A percentile compares a stretch with the other conserved stretches of the same genome.
Evolutionary conservation across 1,139 yeast species (phyloP).

Genomic region (Debaryomycetaceae sp.): DNA sequence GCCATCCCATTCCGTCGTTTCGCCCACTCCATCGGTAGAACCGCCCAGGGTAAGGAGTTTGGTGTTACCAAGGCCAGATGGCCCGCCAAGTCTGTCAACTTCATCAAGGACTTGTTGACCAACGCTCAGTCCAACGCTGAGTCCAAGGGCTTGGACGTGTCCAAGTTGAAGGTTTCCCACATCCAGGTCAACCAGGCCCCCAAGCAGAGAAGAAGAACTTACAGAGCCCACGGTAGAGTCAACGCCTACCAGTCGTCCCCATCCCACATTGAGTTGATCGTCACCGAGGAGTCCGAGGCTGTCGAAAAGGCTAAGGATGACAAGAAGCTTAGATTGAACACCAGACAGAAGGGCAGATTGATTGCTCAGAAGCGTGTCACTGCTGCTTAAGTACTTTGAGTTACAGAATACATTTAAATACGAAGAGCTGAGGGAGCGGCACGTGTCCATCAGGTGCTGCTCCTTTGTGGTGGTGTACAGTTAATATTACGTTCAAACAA

Average conservation of each 20-base stretch:
- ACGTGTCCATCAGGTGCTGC: too few species aligned
- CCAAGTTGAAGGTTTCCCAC: conserved; percentile 92
- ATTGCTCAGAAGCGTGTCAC: conserved; percentile 70
- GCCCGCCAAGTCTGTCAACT: conserved; percentile 99
- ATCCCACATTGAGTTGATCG: conserved; percentile 96
- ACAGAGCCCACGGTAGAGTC: conserved; percentile 99
- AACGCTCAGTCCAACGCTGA: conserved; percentile 99
- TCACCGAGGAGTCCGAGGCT: conserved; percentile 92
- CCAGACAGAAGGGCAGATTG: conserved; percentile 93
- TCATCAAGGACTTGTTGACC: conserved; percentile 88
- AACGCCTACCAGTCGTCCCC: conserved; percentile 98
- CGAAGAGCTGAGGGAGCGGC: too few species aligned
- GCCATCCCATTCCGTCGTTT: conserved; percentile 99
- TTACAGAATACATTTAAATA: conserved; percentile 4
- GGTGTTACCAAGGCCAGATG: conserved; percentile 99
- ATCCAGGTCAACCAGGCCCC: conserved; percentile 99
- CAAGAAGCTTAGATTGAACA: conserved; percentile 73
- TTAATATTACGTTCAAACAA: too few species aligned
- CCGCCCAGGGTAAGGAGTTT: conserved; percentile 99
- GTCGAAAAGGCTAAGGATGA: conserved; percentile 91
- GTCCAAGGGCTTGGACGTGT: conserved; percentile 94
- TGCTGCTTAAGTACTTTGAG: conserved; percentile 22
- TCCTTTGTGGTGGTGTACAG: too few species aligned
- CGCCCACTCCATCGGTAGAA: conserved; percentile 96
- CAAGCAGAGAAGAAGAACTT: conserved; percentile 99